These are phyloP conservation scores for Cadophora luteo-olivacea DNA, from an alignment of 2,329 filamentous ascomycete species.

Conservation along the genomic window DNA sequence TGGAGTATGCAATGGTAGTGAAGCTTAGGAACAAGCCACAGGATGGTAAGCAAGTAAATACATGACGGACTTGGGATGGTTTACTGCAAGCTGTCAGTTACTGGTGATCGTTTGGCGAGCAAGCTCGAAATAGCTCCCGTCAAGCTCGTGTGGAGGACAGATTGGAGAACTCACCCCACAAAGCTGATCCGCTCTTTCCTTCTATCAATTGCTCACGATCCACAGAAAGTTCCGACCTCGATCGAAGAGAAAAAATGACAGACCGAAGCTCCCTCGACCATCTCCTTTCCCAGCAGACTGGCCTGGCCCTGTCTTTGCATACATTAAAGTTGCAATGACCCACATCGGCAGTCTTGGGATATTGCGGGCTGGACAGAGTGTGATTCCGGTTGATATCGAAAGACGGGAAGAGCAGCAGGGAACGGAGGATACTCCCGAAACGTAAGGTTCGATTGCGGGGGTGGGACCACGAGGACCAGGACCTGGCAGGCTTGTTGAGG, in stretches of 20 bases:
- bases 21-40: too few species aligned
- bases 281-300: not conserved
- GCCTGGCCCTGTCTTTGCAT: not conserved
- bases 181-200: not conserved
- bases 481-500: not conserved
- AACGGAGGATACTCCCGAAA: not conserved
- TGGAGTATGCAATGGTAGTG: not conserved
- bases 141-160: not conserved
- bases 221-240: not conserved
- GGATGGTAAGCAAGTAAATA: too few species aligned
- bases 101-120: too few species aligned
- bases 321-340: not conserved
- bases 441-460: not conserved
- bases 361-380: not conserved
- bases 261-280: not conserved
- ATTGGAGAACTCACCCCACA: not conserved
- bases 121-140: not conserved
- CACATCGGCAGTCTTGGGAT: not conserved
- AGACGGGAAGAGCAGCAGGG: conserved; percentile 1
- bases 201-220: not conserved
- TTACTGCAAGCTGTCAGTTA: not conserved
- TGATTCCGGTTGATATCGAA: not conserved
- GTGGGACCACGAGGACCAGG: not conserved
- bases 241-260: not conserved
- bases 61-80: too few species aligned